Percentiles rank a stretch among this genome's conserved stretches.
These are phyloP conservation scores for Lactarius sp. DNA, from an alignment of 768 basidiomycete species.

Conservation along the genomic window DNA sequence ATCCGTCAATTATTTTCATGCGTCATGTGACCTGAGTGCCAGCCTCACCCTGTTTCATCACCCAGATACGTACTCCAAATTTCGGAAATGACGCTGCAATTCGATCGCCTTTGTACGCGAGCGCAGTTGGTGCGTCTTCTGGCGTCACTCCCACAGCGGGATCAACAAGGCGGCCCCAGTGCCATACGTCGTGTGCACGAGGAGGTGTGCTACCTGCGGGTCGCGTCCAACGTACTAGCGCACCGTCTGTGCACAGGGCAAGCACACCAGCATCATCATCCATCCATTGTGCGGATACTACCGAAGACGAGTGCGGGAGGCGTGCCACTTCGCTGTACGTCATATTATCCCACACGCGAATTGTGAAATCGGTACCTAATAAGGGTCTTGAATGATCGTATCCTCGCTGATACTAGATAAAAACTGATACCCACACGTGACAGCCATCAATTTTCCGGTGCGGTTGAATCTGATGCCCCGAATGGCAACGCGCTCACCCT, in stretches of 20 bases:
- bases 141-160: constrained; percentile 3
- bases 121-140: constrained; percentile 25
- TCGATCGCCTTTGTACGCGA: constrained; percentile 22
- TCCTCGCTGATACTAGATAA: not conserved
- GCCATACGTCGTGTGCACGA: constrained; percentile 22
- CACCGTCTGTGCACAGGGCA: constrained; percentile 42
- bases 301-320: constrained; percentile 46
- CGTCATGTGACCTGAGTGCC: constrained; percentile 35
- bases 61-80: constrained; percentile 25
- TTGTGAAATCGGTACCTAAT: constrained; percentile 55
- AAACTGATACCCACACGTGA: constrained; percentile 44
- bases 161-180: constrained; percentile 19
- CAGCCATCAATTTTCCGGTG: constrained; percentile 52
- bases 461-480: constrained; percentile 46
- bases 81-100: constrained; percentile 25
- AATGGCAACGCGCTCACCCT: constrained; percentile 47
- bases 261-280: constrained; percentile 23
- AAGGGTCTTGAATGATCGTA: constrained; percentile 7
- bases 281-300: constrained; percentile 55
- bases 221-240: constrained; percentile 58
- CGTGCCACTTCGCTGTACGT: constrained; percentile 49
- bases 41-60: constrained; percentile 24
- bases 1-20: not conserved
- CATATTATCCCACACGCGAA: constrained; percentile 55
- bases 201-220: constrained; percentile 38